phyloP scores from a whole-genome alignment of 306 rosid genomes.

The Rosa lucieae region DNA sequence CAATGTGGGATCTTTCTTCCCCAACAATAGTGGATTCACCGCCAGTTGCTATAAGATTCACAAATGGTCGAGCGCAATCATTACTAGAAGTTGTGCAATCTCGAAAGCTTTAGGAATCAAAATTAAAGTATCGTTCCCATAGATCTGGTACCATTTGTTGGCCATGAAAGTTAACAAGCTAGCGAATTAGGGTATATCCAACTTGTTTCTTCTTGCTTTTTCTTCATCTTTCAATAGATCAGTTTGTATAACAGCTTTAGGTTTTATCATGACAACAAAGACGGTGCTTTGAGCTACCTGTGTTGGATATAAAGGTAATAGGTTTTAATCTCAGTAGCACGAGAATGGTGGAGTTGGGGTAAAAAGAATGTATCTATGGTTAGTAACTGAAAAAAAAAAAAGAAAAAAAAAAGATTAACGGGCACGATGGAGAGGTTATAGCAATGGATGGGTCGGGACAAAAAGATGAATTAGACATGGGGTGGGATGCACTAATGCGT shows the following conservation, averaged over 20 bases:
- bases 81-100: too few relatives aligned
- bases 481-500: background rate
- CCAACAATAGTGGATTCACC: too few relatives aligned
- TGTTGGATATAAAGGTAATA: background rate
- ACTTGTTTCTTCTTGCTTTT: too few relatives aligned
- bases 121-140: too few relatives aligned
- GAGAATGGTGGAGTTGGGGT: background rate
- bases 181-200: too few relatives aligned
- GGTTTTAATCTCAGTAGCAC: background rate
- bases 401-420: background rate
- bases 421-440: background rate
- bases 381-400: too few relatives aligned
- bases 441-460: background rate
- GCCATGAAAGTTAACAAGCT: too few relatives aligned
- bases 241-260: background rate
- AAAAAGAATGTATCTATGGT: background rate
- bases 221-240: background rate
- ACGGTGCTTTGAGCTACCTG: background rate
- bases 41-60: too few relatives aligned
- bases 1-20: too few relatives aligned
- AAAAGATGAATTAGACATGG: background rate
- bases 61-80: too few relatives aligned
- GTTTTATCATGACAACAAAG: background rate
- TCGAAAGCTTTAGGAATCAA: background rate
- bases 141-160: too few relatives aligned